Evolutionary conservation across 441 rosid species (phyloP).

Genomic region (Eruca vesicaria): DNA sequence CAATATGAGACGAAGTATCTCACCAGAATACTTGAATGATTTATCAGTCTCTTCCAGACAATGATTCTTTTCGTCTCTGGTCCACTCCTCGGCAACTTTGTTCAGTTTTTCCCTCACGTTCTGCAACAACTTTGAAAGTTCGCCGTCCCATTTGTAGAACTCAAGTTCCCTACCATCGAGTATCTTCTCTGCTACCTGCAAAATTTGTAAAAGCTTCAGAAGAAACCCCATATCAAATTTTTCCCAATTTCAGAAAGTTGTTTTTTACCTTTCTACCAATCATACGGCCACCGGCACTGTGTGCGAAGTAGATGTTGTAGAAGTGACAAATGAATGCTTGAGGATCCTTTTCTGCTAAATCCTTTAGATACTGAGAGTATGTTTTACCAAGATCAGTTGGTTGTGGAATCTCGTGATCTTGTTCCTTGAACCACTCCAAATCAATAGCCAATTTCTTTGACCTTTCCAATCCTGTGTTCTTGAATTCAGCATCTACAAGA

Average conservation of each 20-base stretch:
- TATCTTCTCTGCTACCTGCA: slow-evolving; percentile 73
- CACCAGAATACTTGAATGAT: slow-evolving; percentile 87
- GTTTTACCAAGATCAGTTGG: slow-evolving; percentile 71
- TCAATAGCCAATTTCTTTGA: slow-evolving; percentile 62
- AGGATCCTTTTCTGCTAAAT: slow-evolving; percentile 81
- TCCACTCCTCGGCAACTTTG: slow-evolving; percentile 88
- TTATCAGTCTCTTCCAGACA: slow-evolving; percentile 96
- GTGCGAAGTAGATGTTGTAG: slow-evolving; percentile 94
- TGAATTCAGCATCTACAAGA: slow-evolving; percentile 74
- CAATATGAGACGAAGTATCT: slow-evolving; percentile 81
- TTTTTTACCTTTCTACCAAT: slow-evolving; percentile 81
- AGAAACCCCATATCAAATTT: not conserved
- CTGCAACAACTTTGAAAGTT: slow-evolving; percentile 75
- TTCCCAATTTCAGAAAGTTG: not conserved
- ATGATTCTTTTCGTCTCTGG: slow-evolving; percentile 84
- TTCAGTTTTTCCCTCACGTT: slow-evolving; percentile 82
- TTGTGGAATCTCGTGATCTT: slow-evolving; percentile 78
- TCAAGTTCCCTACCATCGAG: slow-evolving; percentile 72
- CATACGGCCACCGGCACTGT: slow-evolving; percentile 95
- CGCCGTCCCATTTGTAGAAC: slow-evolving; percentile 94
- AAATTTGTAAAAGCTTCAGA: not conserved
- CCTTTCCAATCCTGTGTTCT: slow-evolving; percentile 85
- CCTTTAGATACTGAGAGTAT: slow-evolving; percentile 62
- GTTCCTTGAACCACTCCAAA: slow-evolving; percentile 87
- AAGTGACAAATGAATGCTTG: slow-evolving; percentile 95